Conservation (phyloP, 2,329 filamentous ascomycete genomes). For the Colletotrichum spinosum region DNA sequence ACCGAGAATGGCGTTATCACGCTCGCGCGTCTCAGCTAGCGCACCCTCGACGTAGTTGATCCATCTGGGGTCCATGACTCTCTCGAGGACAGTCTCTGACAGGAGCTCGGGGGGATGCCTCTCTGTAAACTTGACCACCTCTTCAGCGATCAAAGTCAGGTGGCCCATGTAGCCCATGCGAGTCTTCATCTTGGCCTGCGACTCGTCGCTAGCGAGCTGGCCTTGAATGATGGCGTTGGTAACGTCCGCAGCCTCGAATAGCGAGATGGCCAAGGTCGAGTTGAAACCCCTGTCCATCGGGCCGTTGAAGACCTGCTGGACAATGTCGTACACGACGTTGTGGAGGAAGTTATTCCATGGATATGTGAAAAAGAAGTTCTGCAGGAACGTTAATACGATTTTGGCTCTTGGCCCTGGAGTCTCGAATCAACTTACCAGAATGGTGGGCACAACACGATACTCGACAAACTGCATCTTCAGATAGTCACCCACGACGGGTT, state of each 20-base stretch:
- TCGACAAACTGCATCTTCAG: conserved; percentile 98
- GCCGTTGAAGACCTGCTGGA: conserved; percentile 98
- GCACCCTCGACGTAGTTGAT: conserved; percentile 94
- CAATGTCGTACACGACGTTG: conserved; percentile 98
- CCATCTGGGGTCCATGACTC: conserved; percentile 91
- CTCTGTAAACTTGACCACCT: conserved; percentile 98
- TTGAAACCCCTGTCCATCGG: conserved; percentile 98
- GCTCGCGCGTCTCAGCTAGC: conserved; percentile 90
- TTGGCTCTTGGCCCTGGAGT: too few relatives aligned
- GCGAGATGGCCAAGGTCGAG: conserved; percentile 86
- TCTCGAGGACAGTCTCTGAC: conserved; percentile 85
- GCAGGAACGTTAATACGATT: background rate
- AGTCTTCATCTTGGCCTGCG: conserved; percentile 85
- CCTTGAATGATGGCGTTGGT: conserved; percentile 93
- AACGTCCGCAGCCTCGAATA: conserved; percentile 91
- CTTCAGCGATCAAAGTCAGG: conserved; percentile 94
- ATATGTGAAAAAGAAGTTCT: conserved; percentile 98
- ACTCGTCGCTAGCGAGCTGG: conserved; percentile 86
- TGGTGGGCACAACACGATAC: conserved; percentile 92
- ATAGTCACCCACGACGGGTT: conserved; percentile 91
- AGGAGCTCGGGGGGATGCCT: conserved; percentile 90
- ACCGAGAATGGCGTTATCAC: conserved; percentile 97
- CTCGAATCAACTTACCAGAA: conserved; percentile 73
- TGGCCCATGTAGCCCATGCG: conserved; percentile 99
- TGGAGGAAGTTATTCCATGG: conserved; percentile 99